Evolutionary conservation across 768 basidiomycete species (phyloP), one percentile per base, ranked within the genome.

Genomic region (Lactarius akahatsu): DNA sequence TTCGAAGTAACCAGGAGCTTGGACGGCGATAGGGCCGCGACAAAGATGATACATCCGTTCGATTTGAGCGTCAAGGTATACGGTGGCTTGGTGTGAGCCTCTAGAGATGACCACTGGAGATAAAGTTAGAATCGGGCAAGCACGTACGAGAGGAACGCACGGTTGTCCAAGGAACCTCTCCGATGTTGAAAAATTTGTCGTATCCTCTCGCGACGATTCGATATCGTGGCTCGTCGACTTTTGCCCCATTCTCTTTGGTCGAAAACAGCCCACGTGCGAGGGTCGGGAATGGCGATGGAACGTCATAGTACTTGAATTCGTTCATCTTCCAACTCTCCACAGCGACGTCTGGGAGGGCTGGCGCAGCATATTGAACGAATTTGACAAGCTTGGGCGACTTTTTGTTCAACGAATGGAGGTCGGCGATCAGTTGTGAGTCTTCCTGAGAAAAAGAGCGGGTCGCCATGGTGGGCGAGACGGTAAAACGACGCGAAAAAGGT

Each of bases 121-220:
- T 38, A 38, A 38, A 9, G 36, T 28, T 23, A 5, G 28, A 34
- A 36, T 9, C 7, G 15, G 32, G 36, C 11, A 28, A n/a, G 34
- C 30, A 57, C 8, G 13, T 50, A 56, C n/a, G 2, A 13, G 11
- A n/a, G 16, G n/a, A 60, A 41, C 91, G 71, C 73, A 96, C 96
- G 64, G 87, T 87, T 0, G 90, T 96, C 94, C 96, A 98, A 2
- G 90, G 92, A 5, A 98, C 94, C 76, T 99, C 97, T 4, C 89
- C 92, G 38, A 97, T 92, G 74, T 97, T 98, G 81, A 98, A 98
- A 77, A 99, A 98, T 79, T 99, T 99, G 80, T 98, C 97, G 74
- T 99, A 98, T 0, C 96, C 97, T 56, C 97, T 80, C 0, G 85
- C 90, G 1, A 97, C 87, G 64, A 99, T 95, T 63, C 87, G 79